Conservation (phyloP, 306 rosid genomes). For the Gastrolobium villosum region DNA sequence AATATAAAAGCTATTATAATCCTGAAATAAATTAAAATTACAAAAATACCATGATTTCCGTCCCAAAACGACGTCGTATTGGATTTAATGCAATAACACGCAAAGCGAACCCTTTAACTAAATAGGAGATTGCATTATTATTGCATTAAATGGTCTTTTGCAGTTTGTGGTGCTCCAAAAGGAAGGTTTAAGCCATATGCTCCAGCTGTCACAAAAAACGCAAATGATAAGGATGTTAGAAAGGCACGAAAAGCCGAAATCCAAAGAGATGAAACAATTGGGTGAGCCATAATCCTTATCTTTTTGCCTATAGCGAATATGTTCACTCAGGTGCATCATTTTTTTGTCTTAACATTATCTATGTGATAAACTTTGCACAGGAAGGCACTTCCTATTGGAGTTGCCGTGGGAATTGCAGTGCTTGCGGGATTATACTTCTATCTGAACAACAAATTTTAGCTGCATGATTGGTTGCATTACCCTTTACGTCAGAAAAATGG, state of each 20-base stretch:
- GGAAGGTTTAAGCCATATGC: conserved; percentile 79
- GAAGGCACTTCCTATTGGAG: conserved; percentile 78
- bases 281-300: conserved; percentile 54
- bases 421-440: conserved; percentile 85
- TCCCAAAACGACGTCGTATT: too few species aligned
- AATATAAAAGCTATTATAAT: too few species aligned
- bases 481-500: neutral
- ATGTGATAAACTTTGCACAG: conserved; percentile 51
- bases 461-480: conserved; percentile 3
- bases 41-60: too few species aligned
- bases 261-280: conserved; percentile 78
- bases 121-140: neutral
- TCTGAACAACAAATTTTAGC: conserved; percentile 62
- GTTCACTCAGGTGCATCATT: neutral
- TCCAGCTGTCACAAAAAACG: conserved; percentile 67
- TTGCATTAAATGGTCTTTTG: conserved; percentile 38
- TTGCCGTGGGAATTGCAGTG: conserved; percentile 76
- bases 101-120: too few species aligned
- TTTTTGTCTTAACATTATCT: neutral
- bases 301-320: neutral
- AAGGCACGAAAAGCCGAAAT: conserved; percentile 78
- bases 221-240: conserved; percentile 62
- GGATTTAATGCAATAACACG: too few species aligned
- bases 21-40: too few species aligned
- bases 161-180: conserved; percentile 99